Evolutionary conservation across 306 rosid species (phyloP).

Genomic region (Sicyos baderoa): DNA sequence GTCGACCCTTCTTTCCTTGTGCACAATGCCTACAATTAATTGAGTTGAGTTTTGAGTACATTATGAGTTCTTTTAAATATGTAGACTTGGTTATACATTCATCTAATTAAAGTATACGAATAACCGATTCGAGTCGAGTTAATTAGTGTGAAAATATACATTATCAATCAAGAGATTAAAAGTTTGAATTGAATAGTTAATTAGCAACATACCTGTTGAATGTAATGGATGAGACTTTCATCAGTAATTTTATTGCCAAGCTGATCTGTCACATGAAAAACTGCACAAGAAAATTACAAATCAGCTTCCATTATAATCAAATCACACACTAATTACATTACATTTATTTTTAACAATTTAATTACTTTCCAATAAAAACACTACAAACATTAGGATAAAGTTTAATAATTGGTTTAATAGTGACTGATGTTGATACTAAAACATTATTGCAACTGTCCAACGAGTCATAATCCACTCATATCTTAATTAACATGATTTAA

Average conservation of each 20-base stretch:
- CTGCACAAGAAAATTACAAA: background rate
- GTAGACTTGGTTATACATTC: background rate
- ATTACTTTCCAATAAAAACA: background rate
- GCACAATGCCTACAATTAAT: slow-evolving; percentile 50
- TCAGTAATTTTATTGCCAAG: slow-evolving; percentile 73
- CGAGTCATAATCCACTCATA: slow-evolving; percentile 4
- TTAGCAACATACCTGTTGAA: background rate
- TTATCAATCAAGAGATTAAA: too few relatives aligned
- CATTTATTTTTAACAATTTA: background rate
- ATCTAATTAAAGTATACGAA: background rate
- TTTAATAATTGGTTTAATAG: too few relatives aligned
- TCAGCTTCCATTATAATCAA: background rate
- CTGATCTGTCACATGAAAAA: slow-evolving; percentile 71
- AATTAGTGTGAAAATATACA: too few relatives aligned
- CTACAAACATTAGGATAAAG: background rate
- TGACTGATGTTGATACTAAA: background rate
- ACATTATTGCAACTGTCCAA: slow-evolving; percentile 1
- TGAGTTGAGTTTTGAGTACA: background rate
- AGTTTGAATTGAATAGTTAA: too few relatives aligned
- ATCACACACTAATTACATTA: background rate
- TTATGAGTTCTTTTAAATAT: background rate
- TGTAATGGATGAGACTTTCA: slow-evolving; percentile 33
- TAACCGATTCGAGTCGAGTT: too few relatives aligned
- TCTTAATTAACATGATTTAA: background rate
- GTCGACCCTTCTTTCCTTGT: slow-evolving; percentile 30